These are phyloP conservation scores for Boletus tylopilopsis DNA, from an alignment of 768 basidiomycete species.

Conservation along the genomic window DNA sequence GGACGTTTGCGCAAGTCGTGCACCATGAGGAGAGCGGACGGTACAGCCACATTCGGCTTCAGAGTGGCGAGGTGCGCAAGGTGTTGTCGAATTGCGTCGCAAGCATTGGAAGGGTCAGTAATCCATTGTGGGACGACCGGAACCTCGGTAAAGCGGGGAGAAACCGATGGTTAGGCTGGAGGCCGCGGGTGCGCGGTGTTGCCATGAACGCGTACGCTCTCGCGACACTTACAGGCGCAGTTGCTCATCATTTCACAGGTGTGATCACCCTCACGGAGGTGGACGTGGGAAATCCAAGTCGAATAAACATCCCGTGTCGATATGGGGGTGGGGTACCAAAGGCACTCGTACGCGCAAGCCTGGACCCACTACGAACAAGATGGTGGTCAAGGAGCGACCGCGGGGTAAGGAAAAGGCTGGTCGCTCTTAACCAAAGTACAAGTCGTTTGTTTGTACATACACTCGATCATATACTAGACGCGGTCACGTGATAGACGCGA, in stretches of 20 bases:
- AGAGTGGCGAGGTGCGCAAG: constrained; percentile 90
- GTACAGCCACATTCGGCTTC: constrained; percentile 81
- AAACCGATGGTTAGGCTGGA: constrained; percentile 77
- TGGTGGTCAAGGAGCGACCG: constrained; percentile 84
- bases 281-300: constrained; percentile 98
- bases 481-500: constrained; percentile 32
- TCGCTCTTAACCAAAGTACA: not conserved
- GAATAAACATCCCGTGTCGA: constrained; percentile 88
- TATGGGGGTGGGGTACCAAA: constrained; percentile 92
- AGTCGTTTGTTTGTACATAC: not conserved
- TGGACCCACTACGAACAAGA: constrained; percentile 86
- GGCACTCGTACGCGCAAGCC: constrained; percentile 92
- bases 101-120: constrained; percentile 89
- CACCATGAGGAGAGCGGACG: constrained; percentile 66
- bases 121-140: constrained; percentile 82
- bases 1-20: constrained; percentile 79
- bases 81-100: constrained; percentile 79
- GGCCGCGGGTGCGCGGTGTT: constrained; percentile 88
- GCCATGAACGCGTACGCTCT: constrained; percentile 88
- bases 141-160: constrained; percentile 91
- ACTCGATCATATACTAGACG: constrained; percentile 13
- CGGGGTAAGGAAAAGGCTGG: constrained; percentile 55
- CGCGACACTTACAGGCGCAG: not conserved
- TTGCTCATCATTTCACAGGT: constrained; percentile 37
- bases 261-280: constrained; percentile 94